Evolutionary conservation across 208 protist genomes (phyloP).

Genomic region (Trypanosoma rangeli): DNA sequence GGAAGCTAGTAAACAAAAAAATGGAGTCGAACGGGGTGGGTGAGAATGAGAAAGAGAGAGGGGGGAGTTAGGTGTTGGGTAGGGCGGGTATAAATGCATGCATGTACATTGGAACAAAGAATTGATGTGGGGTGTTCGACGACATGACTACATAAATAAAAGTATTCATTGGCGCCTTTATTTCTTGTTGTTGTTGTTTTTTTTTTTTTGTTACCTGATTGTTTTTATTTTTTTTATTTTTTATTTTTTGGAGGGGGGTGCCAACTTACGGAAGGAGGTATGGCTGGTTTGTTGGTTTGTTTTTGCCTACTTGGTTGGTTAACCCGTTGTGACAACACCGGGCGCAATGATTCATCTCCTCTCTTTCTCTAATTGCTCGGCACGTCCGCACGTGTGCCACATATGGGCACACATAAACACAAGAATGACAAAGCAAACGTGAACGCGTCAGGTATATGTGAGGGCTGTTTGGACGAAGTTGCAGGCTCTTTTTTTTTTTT

Average conservation of each 20-base stretch:
- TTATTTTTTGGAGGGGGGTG: background rate
- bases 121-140: too few relatives aligned
- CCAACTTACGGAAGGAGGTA: too few relatives aligned
- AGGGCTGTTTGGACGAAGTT: background rate
- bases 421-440: background rate
- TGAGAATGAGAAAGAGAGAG: background rate
- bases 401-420: background rate
- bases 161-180: too few relatives aligned
- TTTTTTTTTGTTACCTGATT: slow-evolving; percentile 7
- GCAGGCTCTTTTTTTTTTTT: background rate
- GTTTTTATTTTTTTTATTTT: slow-evolving; percentile 3
- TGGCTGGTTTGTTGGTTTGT: too few relatives aligned
- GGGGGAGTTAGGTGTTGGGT: too few relatives aligned
- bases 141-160: too few relatives aligned
- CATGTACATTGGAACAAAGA: too few relatives aligned
- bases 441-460: background rate
- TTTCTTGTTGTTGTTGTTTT: too few relatives aligned
- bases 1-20: background rate
- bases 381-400: background rate
- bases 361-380: background rate
- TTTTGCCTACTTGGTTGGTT: background rate
- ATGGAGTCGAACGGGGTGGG: background rate
- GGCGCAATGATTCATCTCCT: background rate
- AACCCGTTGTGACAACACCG: background rate
- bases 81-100: too few relatives aligned